phyloP scores from a whole-genome alignment of 805 yeast genomes.

The Kazachstania viticola region DNA sequence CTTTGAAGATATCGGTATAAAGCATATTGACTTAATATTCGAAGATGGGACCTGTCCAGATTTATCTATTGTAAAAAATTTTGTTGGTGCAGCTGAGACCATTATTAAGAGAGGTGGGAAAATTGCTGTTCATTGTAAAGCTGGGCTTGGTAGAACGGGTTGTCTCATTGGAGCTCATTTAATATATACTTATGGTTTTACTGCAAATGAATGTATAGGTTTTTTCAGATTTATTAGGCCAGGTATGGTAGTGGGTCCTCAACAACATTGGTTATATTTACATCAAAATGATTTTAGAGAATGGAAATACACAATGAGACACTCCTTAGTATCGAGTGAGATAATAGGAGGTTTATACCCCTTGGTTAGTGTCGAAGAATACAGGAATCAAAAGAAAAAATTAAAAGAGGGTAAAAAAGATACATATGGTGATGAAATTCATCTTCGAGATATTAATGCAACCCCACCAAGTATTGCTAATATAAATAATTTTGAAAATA shows the following conservation, averaged over 20 bases:
- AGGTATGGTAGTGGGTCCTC: conserved; percentile 99
- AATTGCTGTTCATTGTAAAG: conserved; percentile 98
- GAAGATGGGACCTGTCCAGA: conserved; percentile 98
- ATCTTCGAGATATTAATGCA: conserved; percentile 14
- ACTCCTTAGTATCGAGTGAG: conserved; percentile 56
- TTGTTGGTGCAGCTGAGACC: conserved; percentile 91
- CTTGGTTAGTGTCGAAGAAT: conserved; percentile 49
- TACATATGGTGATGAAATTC: too few relatives aligned
- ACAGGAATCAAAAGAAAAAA: conserved; percentile 39
- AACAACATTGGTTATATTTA: conserved; percentile 95
- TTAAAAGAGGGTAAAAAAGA: conserved; percentile 22
- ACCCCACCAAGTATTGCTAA: conserved; percentile 24
- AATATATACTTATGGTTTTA: conserved; percentile 91
- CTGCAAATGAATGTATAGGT: conserved; percentile 93
- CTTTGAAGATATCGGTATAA: conserved; percentile 71
- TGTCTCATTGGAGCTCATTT: conserved; percentile 95
- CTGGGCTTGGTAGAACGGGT: conserved; percentile 96
- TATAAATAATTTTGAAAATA: conserved; percentile 20
- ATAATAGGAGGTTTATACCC: conserved; percentile 59
- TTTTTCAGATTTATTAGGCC: conserved; percentile 95
- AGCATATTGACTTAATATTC: conserved; percentile 90
- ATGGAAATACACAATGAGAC: conserved; percentile 86
- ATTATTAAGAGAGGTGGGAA: conserved; percentile 78
- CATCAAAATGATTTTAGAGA: conserved; percentile 94
- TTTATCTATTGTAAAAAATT: conserved; percentile 81